phyloP scores from a whole-genome alignment of 805 yeast species.

The Blastobotrys parvus region DNA sequence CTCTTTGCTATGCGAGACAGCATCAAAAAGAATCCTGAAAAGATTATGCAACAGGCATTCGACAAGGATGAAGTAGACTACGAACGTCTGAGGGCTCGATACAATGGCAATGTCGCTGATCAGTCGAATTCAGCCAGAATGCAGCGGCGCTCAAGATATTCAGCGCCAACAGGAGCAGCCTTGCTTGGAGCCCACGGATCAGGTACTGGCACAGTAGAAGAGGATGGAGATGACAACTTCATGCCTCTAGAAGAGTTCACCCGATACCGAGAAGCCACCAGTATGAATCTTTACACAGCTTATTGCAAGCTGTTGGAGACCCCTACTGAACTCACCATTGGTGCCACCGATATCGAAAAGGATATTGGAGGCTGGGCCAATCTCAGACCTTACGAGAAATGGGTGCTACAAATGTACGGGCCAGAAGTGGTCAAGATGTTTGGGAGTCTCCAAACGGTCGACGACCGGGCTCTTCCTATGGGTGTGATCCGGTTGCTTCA shows the following conservation, averaged over 20 bases:
- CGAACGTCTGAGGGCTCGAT: not conserved
- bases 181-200: not conserved
- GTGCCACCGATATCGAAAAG: not conserved
- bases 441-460: not conserved
- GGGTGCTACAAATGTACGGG: slow-evolving; percentile 1
- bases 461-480: not conserved
- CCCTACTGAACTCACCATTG: not conserved
- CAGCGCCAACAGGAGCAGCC: not conserved
- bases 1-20: not conserved
- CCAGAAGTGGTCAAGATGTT: not conserved
- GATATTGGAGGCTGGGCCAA: not conserved
- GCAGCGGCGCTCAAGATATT: too few species aligned
- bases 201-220: not conserved
- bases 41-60: not conserved
- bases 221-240: not conserved
- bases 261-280: not conserved
- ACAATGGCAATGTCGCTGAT: not conserved
- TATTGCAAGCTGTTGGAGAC: not conserved
- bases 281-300: not conserved
- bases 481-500: not conserved
- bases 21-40: not conserved
- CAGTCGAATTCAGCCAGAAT: not conserved
- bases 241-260: slow-evolving; percentile 1
- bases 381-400: not conserved
- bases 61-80: not conserved